Conservation (phyloP, 1,139 yeast genomes). For the Kodamaea suecica region DNA sequence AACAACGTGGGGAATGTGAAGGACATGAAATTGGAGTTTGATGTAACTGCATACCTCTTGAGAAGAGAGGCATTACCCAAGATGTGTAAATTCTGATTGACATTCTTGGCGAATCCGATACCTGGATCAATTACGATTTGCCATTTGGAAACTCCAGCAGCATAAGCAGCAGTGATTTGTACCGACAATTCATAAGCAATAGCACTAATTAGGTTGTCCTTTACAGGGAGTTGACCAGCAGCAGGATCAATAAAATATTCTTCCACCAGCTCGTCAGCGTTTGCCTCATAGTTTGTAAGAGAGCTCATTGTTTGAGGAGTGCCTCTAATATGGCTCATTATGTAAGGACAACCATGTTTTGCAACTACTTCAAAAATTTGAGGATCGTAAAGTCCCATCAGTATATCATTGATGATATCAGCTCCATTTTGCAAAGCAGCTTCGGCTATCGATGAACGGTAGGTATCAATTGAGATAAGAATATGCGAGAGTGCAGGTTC, state of each 20-base stretch:
- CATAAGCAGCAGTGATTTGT: slow-evolving; percentile 56
- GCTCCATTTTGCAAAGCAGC: slow-evolving; percentile 74
- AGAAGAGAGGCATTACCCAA: slow-evolving; percentile 57
- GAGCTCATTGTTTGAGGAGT: slow-evolving; percentile 69
- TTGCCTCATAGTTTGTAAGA: slow-evolving; percentile 53
- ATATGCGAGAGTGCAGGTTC: slow-evolving; percentile 37
- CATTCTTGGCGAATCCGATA: slow-evolving; percentile 83
- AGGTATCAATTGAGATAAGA: slow-evolving; percentile 80
- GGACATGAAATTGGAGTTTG: slow-evolving; percentile 31
- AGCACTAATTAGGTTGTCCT: slow-evolving; percentile 40
- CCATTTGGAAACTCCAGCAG: slow-evolving; percentile 76
- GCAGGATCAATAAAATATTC: slow-evolving; percentile 37
- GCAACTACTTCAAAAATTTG: slow-evolving; percentile 67
- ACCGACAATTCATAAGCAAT: slow-evolving; percentile 62
- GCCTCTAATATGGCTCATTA: slow-evolving; percentile 85
- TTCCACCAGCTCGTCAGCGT: slow-evolving; percentile 36
- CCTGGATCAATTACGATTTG: slow-evolving; percentile 94
- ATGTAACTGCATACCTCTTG: slow-evolving; percentile 46
- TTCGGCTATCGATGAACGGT: slow-evolving; percentile 70
- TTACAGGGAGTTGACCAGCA: slow-evolving; percentile 18
- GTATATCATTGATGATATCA: slow-evolving; percentile 86
- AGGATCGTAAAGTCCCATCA: slow-evolving; percentile 74
- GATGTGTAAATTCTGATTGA: slow-evolving; percentile 63
- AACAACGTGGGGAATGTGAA: slow-evolving; percentile 64
- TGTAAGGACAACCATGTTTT: slow-evolving; percentile 67